Conservation (phyloP, 164 flowering plant species). For the Stephania japonica region DNA sequence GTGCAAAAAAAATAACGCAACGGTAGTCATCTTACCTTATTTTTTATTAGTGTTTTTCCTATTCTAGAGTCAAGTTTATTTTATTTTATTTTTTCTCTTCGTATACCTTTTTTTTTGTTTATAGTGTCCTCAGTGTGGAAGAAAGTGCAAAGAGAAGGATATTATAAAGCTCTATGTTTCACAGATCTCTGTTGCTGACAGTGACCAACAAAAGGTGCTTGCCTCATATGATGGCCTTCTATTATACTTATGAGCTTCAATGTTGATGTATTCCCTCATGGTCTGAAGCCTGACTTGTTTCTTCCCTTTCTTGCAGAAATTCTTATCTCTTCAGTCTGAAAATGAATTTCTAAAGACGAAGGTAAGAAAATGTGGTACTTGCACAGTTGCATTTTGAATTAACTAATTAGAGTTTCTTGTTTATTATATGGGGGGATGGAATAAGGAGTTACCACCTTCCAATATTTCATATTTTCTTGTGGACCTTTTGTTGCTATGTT, state of each 20-base stretch:
- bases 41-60: background rate
- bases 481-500: background rate
- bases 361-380: constrained; percentile 24
- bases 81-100: background rate
- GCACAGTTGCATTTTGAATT: background rate
- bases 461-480: background rate
- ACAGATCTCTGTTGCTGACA: constrained; percentile 43
- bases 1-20: constrained; percentile 19
- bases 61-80: background rate
- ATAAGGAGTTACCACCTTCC: background rate
- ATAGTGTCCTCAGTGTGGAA: constrained; percentile 88
- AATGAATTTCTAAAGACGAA: constrained; percentile 44
- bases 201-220: constrained; percentile 56
- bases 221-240: background rate
- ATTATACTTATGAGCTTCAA: background rate
- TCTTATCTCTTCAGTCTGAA: constrained; percentile 45
- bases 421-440: background rate
- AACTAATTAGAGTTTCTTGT: background rate
- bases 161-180: constrained; percentile 58
- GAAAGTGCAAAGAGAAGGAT: constrained; percentile 46
- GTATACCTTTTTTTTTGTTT: constrained; percentile 1
- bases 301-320: constrained; percentile 38
- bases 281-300: background rate
- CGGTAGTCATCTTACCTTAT: constrained; percentile 35
- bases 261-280: background rate